phyloP scores from a whole-genome alignment of 306 rosid species.

The Casuarina glauca region DNA sequence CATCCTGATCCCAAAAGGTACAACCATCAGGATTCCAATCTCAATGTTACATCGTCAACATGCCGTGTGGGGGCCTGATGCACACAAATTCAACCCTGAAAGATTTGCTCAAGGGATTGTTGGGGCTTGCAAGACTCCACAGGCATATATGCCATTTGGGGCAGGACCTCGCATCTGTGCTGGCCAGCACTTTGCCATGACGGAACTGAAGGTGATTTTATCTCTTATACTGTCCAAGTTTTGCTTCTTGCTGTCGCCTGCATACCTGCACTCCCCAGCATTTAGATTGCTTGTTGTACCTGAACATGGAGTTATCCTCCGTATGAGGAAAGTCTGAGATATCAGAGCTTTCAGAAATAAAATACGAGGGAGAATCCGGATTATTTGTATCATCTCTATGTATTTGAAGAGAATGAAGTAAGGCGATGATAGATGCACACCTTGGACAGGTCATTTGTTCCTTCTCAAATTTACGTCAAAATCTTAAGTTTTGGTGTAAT shows the following conservation, averaged over 20 bases:
- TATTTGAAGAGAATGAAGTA: no score
- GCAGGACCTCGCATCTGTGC: slow-evolving; percentile 52
- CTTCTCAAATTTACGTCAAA: no score
- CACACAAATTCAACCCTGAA: slow-evolving; percentile 55
- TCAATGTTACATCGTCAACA: slow-evolving; percentile 48
- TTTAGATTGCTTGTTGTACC: slow-evolving; percentile 28
- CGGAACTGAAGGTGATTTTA: slow-evolving; percentile 50
- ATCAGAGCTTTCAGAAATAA: not conserved
- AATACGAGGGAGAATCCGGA: no score
- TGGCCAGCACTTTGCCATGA: slow-evolving; percentile 61
- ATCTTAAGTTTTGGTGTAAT: no score
- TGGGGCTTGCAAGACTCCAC: slow-evolving; percentile 54
- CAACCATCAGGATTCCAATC: slow-evolving; percentile 52
- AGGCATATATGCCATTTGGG: slow-evolving; percentile 62
- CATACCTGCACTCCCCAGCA: slow-evolving; percentile 35
- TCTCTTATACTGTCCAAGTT: slow-evolving; percentile 29
- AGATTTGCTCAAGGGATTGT: slow-evolving; percentile 57
- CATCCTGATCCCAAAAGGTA: slow-evolving; percentile 56
- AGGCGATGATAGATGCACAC: no score
- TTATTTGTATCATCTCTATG: no score
- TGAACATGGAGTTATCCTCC: slow-evolving; percentile 30
- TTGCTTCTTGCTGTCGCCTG: slow-evolving; percentile 29
- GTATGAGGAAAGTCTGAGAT: not conserved
- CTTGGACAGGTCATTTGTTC: no score
- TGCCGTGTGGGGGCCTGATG: slow-evolving; percentile 60